A percentile compares a stretch with the other conserved stretches of the same genome.
phyloP scores from a whole-genome alignment of 2,329 filamentous ascomycete genomes.

The Cladobotryum protrusum region DNA sequence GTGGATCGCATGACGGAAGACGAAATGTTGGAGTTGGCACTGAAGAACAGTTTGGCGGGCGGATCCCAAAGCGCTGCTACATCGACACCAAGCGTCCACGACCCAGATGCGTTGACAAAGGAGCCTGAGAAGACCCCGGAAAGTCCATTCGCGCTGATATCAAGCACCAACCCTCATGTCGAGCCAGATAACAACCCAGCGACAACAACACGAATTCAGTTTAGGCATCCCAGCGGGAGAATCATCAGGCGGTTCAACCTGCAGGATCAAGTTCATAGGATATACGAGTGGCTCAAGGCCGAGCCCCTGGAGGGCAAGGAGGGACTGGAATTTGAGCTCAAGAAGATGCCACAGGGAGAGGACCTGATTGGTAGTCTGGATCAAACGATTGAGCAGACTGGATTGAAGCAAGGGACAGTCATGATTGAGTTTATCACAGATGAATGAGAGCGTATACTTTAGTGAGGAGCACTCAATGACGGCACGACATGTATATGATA shows the following conservation, averaged over 20 bases:
- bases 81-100: conserved; percentile 53
- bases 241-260: conserved; percentile 81
- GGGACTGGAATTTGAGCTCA: conserved; percentile 77
- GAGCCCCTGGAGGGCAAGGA: conserved; percentile 74
- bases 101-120: conserved; percentile 85
- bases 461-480: too few species aligned
- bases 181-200: conserved; percentile 69
- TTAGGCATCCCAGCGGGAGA: conserved; percentile 76
- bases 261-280: conserved; percentile 67
- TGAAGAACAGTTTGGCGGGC: conserved; percentile 77
- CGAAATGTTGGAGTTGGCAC: conserved; percentile 90
- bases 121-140: conserved; percentile 12
- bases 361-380: conserved; percentile 76
- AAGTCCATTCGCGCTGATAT: conserved; percentile 62
- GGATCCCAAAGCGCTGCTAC: conserved; percentile 21
- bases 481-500: too few species aligned
- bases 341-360: conserved; percentile 68
- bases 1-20: conserved; percentile 91
- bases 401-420: conserved; percentile 85
- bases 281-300: conserved; percentile 97
- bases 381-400: conserved; percentile 69
- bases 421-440: conserved; percentile 82
- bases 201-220: conserved; percentile 82
- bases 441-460: conserved; percentile 27
- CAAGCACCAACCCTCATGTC: conserved; percentile 63